Conservation (phyloP, 129 eudicot species). For the Scalesia atractyloides region DNA sequence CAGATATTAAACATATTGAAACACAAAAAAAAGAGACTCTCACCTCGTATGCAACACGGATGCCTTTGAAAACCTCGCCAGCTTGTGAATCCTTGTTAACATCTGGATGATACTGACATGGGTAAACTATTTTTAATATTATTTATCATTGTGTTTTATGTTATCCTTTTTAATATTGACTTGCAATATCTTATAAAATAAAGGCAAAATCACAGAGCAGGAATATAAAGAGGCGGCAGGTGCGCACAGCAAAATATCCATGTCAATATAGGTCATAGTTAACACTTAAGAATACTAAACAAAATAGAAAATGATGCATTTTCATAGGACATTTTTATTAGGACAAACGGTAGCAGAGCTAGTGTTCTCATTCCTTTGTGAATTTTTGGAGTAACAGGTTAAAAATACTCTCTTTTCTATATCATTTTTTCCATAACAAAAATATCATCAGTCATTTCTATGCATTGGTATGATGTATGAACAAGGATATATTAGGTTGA, state of each 20-base stretch:
- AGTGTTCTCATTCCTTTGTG: neutral
- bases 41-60: slow-evolving; percentile 85
- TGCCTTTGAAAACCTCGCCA: slow-evolving; percentile 67
- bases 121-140: slow-evolving; percentile 9
- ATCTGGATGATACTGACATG: slow-evolving; percentile 90
- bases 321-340: neutral
- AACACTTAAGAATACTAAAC: neutral
- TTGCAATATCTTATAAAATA: neutral
- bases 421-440: no score
- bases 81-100: slow-evolving; percentile 85
- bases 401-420: no score
- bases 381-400: neutral
- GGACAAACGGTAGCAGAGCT: neutral
- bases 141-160: neutral
- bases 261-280: neutral
- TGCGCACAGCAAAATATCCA: neutral
- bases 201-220: neutral
- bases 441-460: no score
- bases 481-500: no score
- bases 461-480: no score
- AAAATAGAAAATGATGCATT: neutral
- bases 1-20: neutral
- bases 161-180: neutral
- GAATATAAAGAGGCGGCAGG: neutral
- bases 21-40: slow-evolving; percentile 21